A percentile compares a stretch with the other conserved stretches of the same genome.
Conservation (phyloP, 108 stramenopile genomes). For the Nitzschia inconspicua region DNA sequence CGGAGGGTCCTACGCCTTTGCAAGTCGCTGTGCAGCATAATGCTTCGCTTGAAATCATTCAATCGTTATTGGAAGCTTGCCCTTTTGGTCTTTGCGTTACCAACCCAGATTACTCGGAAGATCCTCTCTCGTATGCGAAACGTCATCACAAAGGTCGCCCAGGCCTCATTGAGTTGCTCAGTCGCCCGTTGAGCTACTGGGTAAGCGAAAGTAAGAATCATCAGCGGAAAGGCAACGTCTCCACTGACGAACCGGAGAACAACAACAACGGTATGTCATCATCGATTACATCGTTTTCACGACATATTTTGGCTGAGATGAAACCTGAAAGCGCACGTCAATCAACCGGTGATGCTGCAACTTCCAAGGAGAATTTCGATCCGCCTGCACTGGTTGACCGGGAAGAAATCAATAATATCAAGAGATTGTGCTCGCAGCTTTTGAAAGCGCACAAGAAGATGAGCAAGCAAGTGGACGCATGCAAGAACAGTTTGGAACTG, state of each 20-base stretch:
- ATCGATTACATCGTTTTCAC: background rate
- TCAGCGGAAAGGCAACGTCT: background rate
- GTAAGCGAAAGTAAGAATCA: constrained; percentile 2
- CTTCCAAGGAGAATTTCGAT: background rate
- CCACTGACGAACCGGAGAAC: background rate
- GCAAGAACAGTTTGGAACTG: constrained; percentile 7
- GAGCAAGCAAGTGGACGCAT: constrained; percentile 6
- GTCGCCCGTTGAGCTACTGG: constrained; percentile 28
- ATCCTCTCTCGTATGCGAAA: constrained; percentile 40
- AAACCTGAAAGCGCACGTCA: background rate
- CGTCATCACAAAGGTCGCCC: constrained; percentile 10
- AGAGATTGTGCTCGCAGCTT: constrained; percentile 24
- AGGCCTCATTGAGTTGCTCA: constrained; percentile 36
- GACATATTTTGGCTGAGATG: background rate
- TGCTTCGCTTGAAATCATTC: constrained; percentile 16
- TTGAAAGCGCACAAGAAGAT: constrained; percentile 20
- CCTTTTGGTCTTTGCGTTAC: constrained; percentile 31
- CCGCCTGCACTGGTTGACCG: constrained; percentile 5
- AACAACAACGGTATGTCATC: background rate
- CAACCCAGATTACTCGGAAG: constrained; percentile 10
- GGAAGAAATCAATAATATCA: constrained; percentile 36
- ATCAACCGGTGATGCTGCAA: background rate
- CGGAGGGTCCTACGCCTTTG: constrained; percentile 33
- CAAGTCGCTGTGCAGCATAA: constrained; percentile 34
- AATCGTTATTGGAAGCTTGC: constrained; percentile 25